These are phyloP conservation scores for Fusarium lateritium DNA, from an alignment of 2,329 filamentous ascomycete species.

Conservation along the genomic window DNA sequence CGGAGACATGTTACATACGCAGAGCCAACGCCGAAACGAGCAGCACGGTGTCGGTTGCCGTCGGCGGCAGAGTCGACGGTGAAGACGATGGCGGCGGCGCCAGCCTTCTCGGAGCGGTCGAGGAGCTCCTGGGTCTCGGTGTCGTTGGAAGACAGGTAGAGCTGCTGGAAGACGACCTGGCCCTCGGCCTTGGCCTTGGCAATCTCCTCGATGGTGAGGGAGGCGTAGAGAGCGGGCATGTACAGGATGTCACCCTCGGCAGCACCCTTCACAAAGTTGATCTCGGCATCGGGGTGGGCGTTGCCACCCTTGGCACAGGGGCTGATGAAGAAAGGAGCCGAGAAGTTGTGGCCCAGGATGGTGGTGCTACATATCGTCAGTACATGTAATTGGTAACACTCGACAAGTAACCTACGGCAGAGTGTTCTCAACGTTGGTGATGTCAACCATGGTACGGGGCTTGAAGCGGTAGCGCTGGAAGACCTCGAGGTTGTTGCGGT, in stretches of 20 bases:
- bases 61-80: slow-evolving; percentile 59
- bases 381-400: not conserved
- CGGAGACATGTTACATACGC: slow-evolving; percentile 44
- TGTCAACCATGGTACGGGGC: slow-evolving; percentile 65
- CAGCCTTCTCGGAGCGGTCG: slow-evolving; percentile 51
- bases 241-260: slow-evolving; percentile 65
- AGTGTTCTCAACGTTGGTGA: slow-evolving; percentile 60
- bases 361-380: slow-evolving; percentile 56
- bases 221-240: slow-evolving; percentile 58
- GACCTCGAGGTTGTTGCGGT: slow-evolving; percentile 70
- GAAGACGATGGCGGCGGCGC: slow-evolving; percentile 57
- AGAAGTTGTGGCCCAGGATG: slow-evolving; percentile 68
- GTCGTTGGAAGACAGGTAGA: slow-evolving; percentile 52
- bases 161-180: slow-evolving; percentile 59
- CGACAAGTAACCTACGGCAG: slow-evolving; percentile 49
- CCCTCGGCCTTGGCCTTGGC: slow-evolving; percentile 54
- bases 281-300: slow-evolving; percentile 62
- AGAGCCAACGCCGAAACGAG: slow-evolving; percentile 57
- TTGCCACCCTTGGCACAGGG: slow-evolving; percentile 63
- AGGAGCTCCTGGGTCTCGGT: slow-evolving; percentile 53
- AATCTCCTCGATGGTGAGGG: slow-evolving; percentile 56
- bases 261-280: slow-evolving; percentile 65
- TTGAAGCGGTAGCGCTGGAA: slow-evolving; percentile 64
- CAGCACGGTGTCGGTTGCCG: slow-evolving; percentile 59
- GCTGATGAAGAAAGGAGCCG: slow-evolving; percentile 68